phyloP scores from a whole-genome alignment of 2,329 filamentous ascomycete species.

The Trichoderma atroviride region DNA sequence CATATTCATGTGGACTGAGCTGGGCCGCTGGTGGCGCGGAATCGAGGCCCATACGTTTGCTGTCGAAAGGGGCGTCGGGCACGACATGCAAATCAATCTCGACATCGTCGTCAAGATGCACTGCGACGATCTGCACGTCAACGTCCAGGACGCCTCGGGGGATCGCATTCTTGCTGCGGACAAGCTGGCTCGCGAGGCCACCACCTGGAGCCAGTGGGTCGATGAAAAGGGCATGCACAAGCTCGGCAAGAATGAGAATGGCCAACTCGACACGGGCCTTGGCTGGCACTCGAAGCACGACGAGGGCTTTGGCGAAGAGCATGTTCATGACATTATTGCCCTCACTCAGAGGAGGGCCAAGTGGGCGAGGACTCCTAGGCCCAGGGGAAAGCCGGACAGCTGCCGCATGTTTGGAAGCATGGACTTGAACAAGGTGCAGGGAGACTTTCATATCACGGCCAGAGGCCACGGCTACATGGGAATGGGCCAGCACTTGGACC shows the following conservation, averaged over 20 bases:
- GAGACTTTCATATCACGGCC: slow-evolving; percentile 97
- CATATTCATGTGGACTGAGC: slow-evolving; percentile 76
- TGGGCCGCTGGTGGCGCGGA: slow-evolving; percentile 81
- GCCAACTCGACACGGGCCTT: slow-evolving; percentile 58
- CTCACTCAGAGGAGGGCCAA: slow-evolving; percentile 65
- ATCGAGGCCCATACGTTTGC: slow-evolving; percentile 85
- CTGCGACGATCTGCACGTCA: slow-evolving; percentile 87
- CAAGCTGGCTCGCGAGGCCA: slow-evolving; percentile 73
- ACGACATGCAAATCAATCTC: slow-evolving; percentile 89
- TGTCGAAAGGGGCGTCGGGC: slow-evolving; percentile 88
- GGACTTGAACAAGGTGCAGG: slow-evolving; percentile 94
- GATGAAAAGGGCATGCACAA: slow-evolving; percentile 67
- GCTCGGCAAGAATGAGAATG: slow-evolving; percentile 59
- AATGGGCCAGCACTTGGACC: slow-evolving; percentile 76
- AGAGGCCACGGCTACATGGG: slow-evolving; percentile 93
- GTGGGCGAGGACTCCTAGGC: slow-evolving; percentile 73
- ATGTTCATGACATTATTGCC: slow-evolving; percentile 87
- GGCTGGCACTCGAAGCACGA: slow-evolving; percentile 61
- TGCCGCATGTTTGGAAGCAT: slow-evolving; percentile 90
- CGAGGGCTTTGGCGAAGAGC: slow-evolving; percentile 74
- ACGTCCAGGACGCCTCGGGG: slow-evolving; percentile 93
- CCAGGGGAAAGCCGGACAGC: slow-evolving; percentile 66
- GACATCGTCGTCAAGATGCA: slow-evolving; percentile 90
- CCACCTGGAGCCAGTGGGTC: slow-evolving; percentile 81
- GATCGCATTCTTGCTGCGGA: slow-evolving; percentile 85